Percentiles rank a stretch among this genome's conserved stretches.
These are phyloP conservation scores for Pseudofabraea citricarpa DNA, from an alignment of 2,329 filamentous ascomycete genomes.

Conservation along the genomic window DNA sequence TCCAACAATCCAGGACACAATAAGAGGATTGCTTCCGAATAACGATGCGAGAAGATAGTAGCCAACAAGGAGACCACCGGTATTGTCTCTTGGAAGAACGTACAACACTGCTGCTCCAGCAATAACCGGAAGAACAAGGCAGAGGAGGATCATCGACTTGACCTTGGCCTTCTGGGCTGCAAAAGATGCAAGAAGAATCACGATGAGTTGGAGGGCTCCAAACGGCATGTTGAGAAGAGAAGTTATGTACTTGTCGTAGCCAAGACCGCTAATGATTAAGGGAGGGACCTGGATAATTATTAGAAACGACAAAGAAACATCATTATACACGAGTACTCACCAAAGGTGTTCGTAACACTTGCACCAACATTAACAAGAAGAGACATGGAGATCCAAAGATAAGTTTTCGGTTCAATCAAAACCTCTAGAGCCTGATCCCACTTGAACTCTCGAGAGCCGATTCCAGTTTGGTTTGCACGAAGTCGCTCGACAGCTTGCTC, in stretches of 20 bases:
- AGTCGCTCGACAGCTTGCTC: conserved; percentile 66
- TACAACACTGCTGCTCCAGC: conserved; percentile 55
- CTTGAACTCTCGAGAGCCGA: conserved; percentile 66
- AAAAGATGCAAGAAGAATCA: conserved; percentile 55
- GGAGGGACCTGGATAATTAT: conserved; percentile 32
- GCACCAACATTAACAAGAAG: conserved; percentile 62
- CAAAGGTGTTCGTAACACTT: conserved; percentile 59
- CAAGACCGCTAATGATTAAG: conserved; percentile 55
- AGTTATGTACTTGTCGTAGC: conserved; percentile 52
- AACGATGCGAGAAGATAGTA: conserved; percentile 65
- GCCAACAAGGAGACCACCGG: conserved; percentile 47
- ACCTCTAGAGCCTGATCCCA: conserved; percentile 56
- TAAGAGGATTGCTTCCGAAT: conserved; percentile 60
- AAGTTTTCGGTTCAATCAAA: conserved; percentile 44
- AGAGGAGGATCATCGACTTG: conserved; percentile 51
- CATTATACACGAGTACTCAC: conserved; percentile 19
- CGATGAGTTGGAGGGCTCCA: conserved; percentile 53
- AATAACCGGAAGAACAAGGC: conserved; percentile 54
- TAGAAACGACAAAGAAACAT: neutral
- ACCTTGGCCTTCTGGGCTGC: conserved; percentile 50
- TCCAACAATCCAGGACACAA: conserved; percentile 64
- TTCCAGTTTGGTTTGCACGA: conserved; percentile 69
- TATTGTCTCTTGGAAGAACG: conserved; percentile 41
- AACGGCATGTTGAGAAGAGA: conserved; percentile 65
- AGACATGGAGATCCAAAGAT: conserved; percentile 56